phyloP scores from a whole-genome alignment of 371 early-diverging fungal genomes.

The Mucor mucedo region DNA sequence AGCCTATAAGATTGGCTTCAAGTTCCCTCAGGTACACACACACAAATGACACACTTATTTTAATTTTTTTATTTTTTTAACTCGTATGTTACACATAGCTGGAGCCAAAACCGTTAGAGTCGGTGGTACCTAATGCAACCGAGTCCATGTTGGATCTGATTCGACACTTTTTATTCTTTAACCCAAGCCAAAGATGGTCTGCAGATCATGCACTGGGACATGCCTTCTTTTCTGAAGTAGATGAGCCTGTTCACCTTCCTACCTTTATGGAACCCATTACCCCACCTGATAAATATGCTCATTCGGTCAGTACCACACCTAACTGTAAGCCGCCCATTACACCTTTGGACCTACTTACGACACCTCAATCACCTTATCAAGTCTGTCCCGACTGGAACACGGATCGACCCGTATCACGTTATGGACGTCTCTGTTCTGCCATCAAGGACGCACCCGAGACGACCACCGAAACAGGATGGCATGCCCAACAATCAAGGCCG shows the following conservation, averaged over 20 bases:
- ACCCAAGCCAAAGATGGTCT: slow-evolving; percentile 82
- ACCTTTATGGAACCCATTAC: slow-evolving; percentile 16
- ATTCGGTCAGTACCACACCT: neutral
- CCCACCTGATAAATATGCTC: slow-evolving; percentile 20
- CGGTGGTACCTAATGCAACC: slow-evolving; percentile 69
- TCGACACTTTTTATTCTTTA: slow-evolving; percentile 84
- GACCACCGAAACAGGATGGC: neutral
- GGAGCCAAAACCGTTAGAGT: slow-evolving; percentile 58
- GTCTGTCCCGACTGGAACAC: slow-evolving; percentile 32
- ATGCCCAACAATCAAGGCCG: slow-evolving; percentile 16
- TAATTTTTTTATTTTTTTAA: too few species aligned
- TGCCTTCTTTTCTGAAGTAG: slow-evolving; percentile 64
- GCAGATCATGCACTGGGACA: slow-evolving; percentile 73
- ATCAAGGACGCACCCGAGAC: neutral
- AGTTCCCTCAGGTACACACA: slow-evolving; percentile 59
- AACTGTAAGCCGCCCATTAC: slow-evolving; percentile 15
- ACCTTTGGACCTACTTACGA: slow-evolving; percentile 22
- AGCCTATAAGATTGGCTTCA: slow-evolving; percentile 68
- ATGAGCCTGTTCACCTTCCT: slow-evolving; percentile 18
- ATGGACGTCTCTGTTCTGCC: slow-evolving; percentile 17
- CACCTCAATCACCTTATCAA: slow-evolving; percentile 26
- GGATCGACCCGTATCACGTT: slow-evolving; percentile 10
- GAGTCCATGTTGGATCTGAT: slow-evolving; percentile 74
- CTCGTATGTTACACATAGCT: slow-evolving; percentile 32
- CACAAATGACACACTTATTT: too few species aligned